Evolutionary conservation across 805 yeast species (phyloP).

Genomic region (Sugiyamaella qingdaonensis): DNA sequence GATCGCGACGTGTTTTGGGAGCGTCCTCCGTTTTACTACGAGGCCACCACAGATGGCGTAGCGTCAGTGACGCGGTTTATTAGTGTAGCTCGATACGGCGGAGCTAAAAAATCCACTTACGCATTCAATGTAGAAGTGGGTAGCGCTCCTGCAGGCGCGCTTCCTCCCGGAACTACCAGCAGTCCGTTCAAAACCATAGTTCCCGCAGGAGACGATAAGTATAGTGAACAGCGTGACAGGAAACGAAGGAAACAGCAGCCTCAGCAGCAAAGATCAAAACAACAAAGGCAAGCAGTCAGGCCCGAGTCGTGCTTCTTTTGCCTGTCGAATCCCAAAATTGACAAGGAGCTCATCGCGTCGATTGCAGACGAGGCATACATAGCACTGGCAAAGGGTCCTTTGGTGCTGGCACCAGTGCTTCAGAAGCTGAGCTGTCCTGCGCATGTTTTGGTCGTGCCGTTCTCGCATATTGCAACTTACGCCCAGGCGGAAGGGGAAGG

Average conservation of each 20-base stretch:
- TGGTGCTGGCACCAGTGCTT: slow-evolving; percentile 45
- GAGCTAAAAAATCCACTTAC: slow-evolving; percentile 61
- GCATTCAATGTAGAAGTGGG: slow-evolving; percentile 49
- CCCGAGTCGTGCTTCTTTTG: slow-evolving; percentile 78
- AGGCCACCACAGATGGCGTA: slow-evolving; percentile 21
- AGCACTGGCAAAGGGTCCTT: slow-evolving; percentile 83
- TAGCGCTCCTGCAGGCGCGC: not conserved
- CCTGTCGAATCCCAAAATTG: slow-evolving; percentile 70
- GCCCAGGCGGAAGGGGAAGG: slow-evolving; percentile 33
- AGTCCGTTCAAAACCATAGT: slow-evolving; percentile 1
- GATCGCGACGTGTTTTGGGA: slow-evolving; percentile 38
- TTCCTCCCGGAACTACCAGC: slow-evolving; percentile 2
- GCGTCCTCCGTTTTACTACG: slow-evolving; percentile 54
- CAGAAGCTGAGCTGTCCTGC: slow-evolving; percentile 59
- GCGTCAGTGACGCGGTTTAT: slow-evolving; percentile 53
- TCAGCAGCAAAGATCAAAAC: not conserved
- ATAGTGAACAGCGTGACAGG: not conserved
- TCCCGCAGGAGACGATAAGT: not conserved
- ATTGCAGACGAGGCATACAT: slow-evolving; percentile 64
- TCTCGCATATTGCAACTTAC: slow-evolving; percentile 60
- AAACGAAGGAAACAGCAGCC: not conserved
- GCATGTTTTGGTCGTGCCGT: slow-evolving; percentile 76
- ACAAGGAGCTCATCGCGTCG: slow-evolving; percentile 74
- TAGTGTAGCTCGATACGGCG: slow-evolving; percentile 57
- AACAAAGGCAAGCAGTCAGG: slow-evolving; percentile 32